Base-by-base conservation (phyloP, 192 early-diverging fungal species). In the Coemansia sp. region DNA sequence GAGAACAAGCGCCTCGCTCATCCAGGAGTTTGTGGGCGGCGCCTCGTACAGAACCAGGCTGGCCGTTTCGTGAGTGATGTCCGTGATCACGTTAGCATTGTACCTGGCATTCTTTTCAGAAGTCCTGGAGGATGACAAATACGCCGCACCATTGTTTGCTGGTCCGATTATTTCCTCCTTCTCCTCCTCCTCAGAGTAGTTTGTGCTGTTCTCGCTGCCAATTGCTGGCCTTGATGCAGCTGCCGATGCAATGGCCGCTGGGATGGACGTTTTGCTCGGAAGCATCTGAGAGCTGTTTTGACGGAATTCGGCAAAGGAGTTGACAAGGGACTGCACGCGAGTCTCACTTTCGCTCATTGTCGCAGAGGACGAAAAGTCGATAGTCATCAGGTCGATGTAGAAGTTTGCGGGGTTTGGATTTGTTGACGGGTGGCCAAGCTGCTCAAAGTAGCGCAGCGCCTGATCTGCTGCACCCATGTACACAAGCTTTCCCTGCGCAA, bases 391-490 rank as follows among this genome's bases (percentile, higher is more conserved):
- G 3, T 29, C 29, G 29, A 29, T 29, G 29, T 29, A 29, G 29
- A 29, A 29, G 29, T 29, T 29, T 29, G 29, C 29, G 29, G 89
- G 82, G 69, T 91, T 89, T 46, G 86, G 77, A 45, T 84, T 69
- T 25, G 78, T 70, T 19, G 85, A 85, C 29, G 86, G 89, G 10
- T 74, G 70, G 0, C 85, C 88, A 15, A 74, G 54, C 13, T 63
- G 22, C 29, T 29, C 29, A 29, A 29, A 29, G 29, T 29, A 29
- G 29, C 29, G 29, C 29, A 29, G 29, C 29, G 82, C 79, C 17
- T 70, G 62, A 14, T 20, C 57, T 13, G 73, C 65, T 0, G 73
- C 40, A 11, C 90, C 90, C 60, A 74, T 80, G 65, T 86, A 91
- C 29, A 90, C 75, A 3, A 79, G 68, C 17, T 78, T 58, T 29